Evolutionary conservation across 1,284 basidiomycete genomes (phyloP).

Genomic region (Trichosporon coremiiforme): DNA sequence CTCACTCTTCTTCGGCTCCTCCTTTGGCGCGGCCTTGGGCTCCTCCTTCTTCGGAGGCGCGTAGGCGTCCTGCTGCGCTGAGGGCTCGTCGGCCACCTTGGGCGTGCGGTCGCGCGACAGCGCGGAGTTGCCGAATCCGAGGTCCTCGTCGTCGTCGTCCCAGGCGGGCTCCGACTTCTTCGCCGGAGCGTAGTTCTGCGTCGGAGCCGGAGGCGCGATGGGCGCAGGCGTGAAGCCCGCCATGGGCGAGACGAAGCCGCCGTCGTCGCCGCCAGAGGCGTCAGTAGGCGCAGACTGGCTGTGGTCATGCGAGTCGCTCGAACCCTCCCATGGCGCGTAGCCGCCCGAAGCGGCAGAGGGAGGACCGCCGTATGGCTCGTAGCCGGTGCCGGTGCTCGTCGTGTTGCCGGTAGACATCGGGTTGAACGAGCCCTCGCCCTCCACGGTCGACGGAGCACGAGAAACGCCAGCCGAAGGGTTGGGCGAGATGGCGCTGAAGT

Average conservation of each 20-base stretch:
- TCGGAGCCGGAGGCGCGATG: background rate
- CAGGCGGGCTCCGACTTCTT: conserved; percentile 20
- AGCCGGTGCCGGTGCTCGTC: background rate
- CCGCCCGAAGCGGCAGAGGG: conserved; percentile 2
- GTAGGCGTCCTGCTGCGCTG: conserved; percentile 7
- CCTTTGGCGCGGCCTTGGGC: conserved; percentile 22
- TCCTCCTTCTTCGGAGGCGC: background rate
- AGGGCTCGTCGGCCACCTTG: conserved; percentile 47
- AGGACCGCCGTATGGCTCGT: conserved; percentile 9
- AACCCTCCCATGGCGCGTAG: conserved; percentile 29
- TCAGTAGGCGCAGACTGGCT: conserved; percentile 26
- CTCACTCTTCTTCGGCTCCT: conserved; percentile 13
- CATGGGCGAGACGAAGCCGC: conserved; percentile 62
- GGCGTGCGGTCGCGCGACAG: conserved; percentile 46
- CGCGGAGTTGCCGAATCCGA: conserved; percentile 82
- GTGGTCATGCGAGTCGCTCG: conserved; percentile 13
- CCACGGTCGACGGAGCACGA: conserved; percentile 41
- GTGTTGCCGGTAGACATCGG: conserved; percentile 20
- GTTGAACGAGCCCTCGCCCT: conserved; percentile 24
- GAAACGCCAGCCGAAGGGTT: conserved; percentile 66
- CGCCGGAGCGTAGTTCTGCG: conserved; percentile 18
- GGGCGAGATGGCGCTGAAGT: conserved; percentile 91
- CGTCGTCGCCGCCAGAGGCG: conserved; percentile 53
- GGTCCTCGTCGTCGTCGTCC: conserved; percentile 78
- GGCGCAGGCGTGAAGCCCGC: conserved; percentile 23